phyloP scores from a whole-genome alignment of 1,139 yeast genomes.

The Scheffersomyces illinoinensis region DNA sequence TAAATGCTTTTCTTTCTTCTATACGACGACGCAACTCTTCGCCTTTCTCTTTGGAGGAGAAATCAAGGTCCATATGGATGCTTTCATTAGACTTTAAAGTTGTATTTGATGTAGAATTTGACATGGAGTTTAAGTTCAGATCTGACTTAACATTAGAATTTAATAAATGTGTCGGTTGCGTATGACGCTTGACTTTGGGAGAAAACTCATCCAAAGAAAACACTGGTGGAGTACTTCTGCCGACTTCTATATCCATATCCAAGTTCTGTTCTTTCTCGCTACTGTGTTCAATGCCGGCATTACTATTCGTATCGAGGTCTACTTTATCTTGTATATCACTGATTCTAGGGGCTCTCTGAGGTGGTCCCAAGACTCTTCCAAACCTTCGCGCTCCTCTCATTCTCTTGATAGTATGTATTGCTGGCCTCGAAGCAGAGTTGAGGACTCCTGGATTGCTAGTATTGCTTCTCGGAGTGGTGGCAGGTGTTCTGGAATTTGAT shows the following conservation, averaged over 20 bases:
- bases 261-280: neutral
- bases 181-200: slow-evolving; percentile 10
- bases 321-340: slow-evolving; percentile 13
- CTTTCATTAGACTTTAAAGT: slow-evolving; percentile 3
- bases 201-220: slow-evolving; percentile 14
- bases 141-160: neutral
- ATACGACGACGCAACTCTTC: slow-evolving; percentile 27
- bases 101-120: slow-evolving; percentile 4
- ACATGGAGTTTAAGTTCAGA: neutral
- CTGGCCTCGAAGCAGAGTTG: slow-evolving; percentile 2
- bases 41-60: slow-evolving; percentile 23
- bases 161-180: neutral
- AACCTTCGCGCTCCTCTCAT: slow-evolving; percentile 34
- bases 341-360: slow-evolving; percentile 34
- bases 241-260: neutral
- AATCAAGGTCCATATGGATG: slow-evolving; percentile 1
- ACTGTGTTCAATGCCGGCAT: slow-evolving; percentile 1
- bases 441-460: slow-evolving; percentile 1
- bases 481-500: slow-evolving; percentile 13
- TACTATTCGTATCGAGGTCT: slow-evolving; percentile 5
- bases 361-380: slow-evolving; percentile 42
- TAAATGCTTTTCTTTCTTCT: slow-evolving; percentile 19
- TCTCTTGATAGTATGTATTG: slow-evolving; percentile 23
- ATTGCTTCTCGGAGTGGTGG: slow-evolving; percentile 21
- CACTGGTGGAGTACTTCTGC: slow-evolving; percentile 13